phyloP scores from a whole-genome alignment of 2,329 filamentous ascomycete species.

The Huntiella omanensis region DNA sequence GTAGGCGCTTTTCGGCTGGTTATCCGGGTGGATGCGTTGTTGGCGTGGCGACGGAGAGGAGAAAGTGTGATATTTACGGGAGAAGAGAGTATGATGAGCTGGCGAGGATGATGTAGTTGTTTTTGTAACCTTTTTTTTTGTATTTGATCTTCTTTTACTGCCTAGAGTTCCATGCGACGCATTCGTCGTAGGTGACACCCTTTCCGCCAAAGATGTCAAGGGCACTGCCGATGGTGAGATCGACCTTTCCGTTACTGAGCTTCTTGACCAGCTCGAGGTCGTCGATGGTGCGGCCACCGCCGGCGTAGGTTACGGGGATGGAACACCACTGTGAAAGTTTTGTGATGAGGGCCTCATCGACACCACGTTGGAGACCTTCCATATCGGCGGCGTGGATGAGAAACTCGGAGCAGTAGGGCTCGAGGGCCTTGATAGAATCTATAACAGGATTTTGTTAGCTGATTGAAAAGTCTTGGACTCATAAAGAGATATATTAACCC shows the following conservation, averaged over 20 bases:
- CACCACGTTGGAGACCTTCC: constrained; percentile 78
- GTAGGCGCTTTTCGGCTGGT: too few species aligned
- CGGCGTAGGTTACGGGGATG: constrained; percentile 90
- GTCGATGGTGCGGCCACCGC: constrained; percentile 65
- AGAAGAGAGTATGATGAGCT: neutral
- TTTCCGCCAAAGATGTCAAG: constrained; percentile 87
- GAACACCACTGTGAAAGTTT: constrained; percentile 68
- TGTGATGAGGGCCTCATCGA: constrained; percentile 68
- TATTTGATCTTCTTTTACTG: constrained; percentile 11
- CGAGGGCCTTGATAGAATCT: constrained; percentile 66
- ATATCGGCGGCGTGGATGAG: constrained; percentile 95
- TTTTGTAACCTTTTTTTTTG: neutral
- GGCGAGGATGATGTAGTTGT: neutral
- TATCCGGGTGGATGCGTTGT: too few species aligned
- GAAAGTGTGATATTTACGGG: neutral
- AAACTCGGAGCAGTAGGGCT: constrained; percentile 91
- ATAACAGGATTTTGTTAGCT: neutral
- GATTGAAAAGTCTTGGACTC: neutral
- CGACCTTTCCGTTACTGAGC: constrained; percentile 63
- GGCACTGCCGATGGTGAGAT: constrained; percentile 90
- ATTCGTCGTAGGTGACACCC: constrained; percentile 75
- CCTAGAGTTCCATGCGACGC: constrained; percentile 66
- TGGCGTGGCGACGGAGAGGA: too few species aligned
- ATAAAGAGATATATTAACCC: constrained; percentile 14
- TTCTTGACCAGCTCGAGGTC: constrained; percentile 69